A percentile compares a stretch with the other conserved stretches of the same genome.
Conservation (phyloP, 371 early-diverging fungal species). For the Actinomortierella ambigua region DNA sequence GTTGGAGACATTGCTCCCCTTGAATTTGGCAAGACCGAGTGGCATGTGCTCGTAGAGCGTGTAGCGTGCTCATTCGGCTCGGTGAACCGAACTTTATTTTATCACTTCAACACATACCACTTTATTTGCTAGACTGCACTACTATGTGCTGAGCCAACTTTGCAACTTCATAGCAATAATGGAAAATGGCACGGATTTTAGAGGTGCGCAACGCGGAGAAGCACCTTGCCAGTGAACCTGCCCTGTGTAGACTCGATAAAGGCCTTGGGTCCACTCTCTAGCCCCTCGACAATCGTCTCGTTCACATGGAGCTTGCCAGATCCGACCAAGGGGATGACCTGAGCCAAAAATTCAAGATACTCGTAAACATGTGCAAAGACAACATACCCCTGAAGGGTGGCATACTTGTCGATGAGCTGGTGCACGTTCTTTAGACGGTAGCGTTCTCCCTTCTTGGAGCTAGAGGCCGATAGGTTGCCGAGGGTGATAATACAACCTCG, state of each 20-base stretch:
- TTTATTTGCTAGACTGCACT: too few species aligned
- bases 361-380: constrained; percentile 12
- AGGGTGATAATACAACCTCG: constrained; percentile 32
- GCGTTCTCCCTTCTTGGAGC: constrained; percentile 51
- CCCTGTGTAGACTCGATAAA: constrained; percentile 64
- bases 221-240: constrained; percentile 67
- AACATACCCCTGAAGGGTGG: constrained; percentile 13
- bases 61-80: too few species aligned
- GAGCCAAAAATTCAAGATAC: constrained; percentile 45
- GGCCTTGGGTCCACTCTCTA: constrained; percentile 60
- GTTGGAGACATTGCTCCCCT: too few species aligned
- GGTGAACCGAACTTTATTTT: too few species aligned
- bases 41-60: too few species aligned
- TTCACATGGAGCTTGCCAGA: constrained; percentile 57
- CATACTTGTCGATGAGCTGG: constrained; percentile 36
- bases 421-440: constrained; percentile 45
- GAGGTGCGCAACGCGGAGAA: constrained; percentile 60
- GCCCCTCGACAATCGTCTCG: constrained; percentile 52
- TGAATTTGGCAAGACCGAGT: too few species aligned
- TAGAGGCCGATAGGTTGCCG: constrained; percentile 67
- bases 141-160: too few species aligned
- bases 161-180: too few species aligned
- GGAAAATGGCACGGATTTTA: too few species aligned
- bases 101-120: too few species aligned
- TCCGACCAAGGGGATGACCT: constrained; percentile 50